Evolutionary conservation across 371 early-diverging fungal species (phyloP).

Genomic region (Mucor velutinosus): DNA sequence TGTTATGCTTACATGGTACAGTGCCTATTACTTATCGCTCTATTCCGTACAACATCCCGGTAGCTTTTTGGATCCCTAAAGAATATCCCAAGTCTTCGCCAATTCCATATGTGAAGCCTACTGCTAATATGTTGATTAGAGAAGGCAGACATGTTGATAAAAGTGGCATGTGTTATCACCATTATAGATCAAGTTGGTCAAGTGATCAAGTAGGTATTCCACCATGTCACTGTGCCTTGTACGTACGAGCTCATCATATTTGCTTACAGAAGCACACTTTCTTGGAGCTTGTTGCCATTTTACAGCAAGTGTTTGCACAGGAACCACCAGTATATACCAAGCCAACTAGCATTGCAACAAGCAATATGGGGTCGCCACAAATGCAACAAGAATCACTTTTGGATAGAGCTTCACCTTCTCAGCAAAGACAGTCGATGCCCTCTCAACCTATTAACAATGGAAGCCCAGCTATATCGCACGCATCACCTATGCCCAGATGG

Average conservation of each 20-base stretch:
- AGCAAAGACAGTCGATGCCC: slow-evolving; percentile 28
- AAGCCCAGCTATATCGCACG: slow-evolving; percentile 23
- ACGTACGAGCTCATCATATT: not conserved
- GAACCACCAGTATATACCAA: slow-evolving; percentile 86
- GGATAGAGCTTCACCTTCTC: slow-evolving; percentile 25
- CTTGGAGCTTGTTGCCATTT: slow-evolving; percentile 61
- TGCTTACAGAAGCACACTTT: slow-evolving; percentile 59
- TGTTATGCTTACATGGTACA: slow-evolving; percentile 85
- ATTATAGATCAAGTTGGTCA: slow-evolving; percentile 69
- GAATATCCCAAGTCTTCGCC: slow-evolving; percentile 84
- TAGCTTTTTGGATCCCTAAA: slow-evolving; percentile 86
- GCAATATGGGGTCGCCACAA: slow-evolving; percentile 26
- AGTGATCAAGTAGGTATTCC: slow-evolving; percentile 36
- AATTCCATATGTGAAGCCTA: slow-evolving; percentile 85
- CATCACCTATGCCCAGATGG: slow-evolving; percentile 29
- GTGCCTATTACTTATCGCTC: slow-evolving; percentile 83
- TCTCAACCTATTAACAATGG: slow-evolving; percentile 28
- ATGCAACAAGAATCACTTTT: slow-evolving; percentile 19
- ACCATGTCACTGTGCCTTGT: not conserved
- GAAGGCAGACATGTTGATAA: slow-evolving; percentile 83
- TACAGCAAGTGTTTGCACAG: slow-evolving; percentile 73
- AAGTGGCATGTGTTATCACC: slow-evolving; percentile 83
- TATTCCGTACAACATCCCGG: slow-evolving; percentile 90
- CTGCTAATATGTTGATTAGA: slow-evolving; percentile 83
- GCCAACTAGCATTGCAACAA: slow-evolving; percentile 35